Evolutionary conservation across 176 grass and related monocot species (phyloP), one percentile per base, ranked within the genome.

Genomic region (Chloris gayana): DNA sequence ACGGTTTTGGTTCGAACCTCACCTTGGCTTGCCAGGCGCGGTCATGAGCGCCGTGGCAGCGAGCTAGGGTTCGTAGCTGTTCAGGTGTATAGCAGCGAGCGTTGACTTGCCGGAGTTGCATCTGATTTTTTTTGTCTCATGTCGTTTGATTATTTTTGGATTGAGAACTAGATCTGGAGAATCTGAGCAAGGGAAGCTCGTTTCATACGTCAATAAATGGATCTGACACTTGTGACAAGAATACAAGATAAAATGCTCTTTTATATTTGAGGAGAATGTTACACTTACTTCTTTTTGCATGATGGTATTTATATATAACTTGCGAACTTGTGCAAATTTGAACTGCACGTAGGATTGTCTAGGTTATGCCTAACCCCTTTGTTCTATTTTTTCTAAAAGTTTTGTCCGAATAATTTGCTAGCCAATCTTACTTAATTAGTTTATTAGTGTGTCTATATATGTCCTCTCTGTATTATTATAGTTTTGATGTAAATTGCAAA

Each of bases 91-190:
- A 5, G 54, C 47, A 49, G n/a, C 31, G 35, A 75, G 45, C 33
- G 33, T 67, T 80, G 31, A 29, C 25, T 25, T 51, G 2, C 34
- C 9, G 21, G 29, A 54, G 4, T 79, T 76, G 59, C 39, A 72
- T 1, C 3, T 3, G 86, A 73, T 73, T 59, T 49, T 73, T 7
- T 3, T 7, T 3, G 19, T 14, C 7, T 33, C 78, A 62, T 60
- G 30, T 38, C 7, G 30, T 54, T 38, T n/a, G n/a, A 38, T 29
- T 41, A 38, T 38, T 57, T 25, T 35, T 51, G 38, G 21, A 3
- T 50, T 9, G 25, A 64, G 37, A 53, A 56, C 53, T 76, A 34
- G 77, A 85, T 85, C 71, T 76, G 45, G 29, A 57, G 7, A 64
- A 31, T 34, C 46, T 30, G 34, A 34, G 3, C 26, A 34, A 34